phyloP scores from a whole-genome alignment of 495 filamentous ascomycete genomes.

The Beverwykella pulmonaria region DNA sequence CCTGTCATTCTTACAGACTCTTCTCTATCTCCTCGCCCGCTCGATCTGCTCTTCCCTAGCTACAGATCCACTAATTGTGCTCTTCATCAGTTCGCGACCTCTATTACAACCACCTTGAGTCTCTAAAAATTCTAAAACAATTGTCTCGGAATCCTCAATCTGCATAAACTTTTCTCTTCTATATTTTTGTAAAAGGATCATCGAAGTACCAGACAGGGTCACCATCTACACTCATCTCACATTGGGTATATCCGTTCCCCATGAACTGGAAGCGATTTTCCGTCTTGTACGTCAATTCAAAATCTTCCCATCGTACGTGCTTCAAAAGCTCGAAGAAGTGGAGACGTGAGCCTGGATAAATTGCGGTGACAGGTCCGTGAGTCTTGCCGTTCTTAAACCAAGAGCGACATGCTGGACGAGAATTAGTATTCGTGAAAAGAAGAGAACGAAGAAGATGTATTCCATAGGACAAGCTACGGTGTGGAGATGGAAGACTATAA shows the following conservation, averaged over 20 bases:
- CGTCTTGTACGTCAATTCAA: slow-evolving; percentile 19
- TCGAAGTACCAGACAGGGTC: slow-evolving; percentile 26
- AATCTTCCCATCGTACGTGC: slow-evolving; percentile 30
- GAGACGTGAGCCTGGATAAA: slow-evolving; percentile 14
- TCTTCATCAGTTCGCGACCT: no score
- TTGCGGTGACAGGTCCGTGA: slow-evolving; percentile 16
- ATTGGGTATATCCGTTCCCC: slow-evolving; percentile 20
- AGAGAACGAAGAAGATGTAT: not conserved
- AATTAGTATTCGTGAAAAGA: not conserved
- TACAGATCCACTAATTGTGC: no score
- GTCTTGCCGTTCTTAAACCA: slow-evolving; percentile 22
- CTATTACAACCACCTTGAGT: no score
- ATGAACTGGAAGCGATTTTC: slow-evolving; percentile 31
- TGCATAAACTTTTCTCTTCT: no score
- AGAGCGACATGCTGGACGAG: slow-evolving; percentile 2
- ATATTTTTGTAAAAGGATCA: slow-evolving; percentile 10
- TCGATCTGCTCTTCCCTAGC: no score
- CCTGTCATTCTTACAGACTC: no score
- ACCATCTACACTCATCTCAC: slow-evolving; percentile 15
- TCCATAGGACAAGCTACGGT: no score
- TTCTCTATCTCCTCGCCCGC: no score
- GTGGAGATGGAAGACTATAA: no score
- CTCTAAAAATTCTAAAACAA: no score
- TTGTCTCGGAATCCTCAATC: no score
- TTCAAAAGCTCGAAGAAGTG: slow-evolving; percentile 31